Conservation (phyloP, 768 basidiomycete genomes). For the Xanthoconium purpureum region DNA sequence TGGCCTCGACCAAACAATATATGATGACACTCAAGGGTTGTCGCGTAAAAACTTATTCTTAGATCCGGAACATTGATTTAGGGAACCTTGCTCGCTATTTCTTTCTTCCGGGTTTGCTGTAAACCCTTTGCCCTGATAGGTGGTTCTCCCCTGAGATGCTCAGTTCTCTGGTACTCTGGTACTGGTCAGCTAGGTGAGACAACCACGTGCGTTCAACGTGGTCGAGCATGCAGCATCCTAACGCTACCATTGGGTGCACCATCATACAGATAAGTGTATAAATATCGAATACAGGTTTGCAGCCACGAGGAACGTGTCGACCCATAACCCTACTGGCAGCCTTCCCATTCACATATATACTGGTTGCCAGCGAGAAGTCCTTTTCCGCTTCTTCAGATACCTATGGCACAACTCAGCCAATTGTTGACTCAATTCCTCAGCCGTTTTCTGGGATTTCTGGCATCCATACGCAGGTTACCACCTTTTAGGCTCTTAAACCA, state of each 20-base stretch:
- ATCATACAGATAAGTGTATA: no score
- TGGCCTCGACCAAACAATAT: slow-evolving; percentile 78
- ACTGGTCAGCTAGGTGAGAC: no score
- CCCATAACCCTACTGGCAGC: no score
- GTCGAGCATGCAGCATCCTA: no score
- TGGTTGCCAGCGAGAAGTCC: no score
- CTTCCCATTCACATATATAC: not conserved
- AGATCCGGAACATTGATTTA: slow-evolving; percentile 58
- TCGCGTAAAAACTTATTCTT: slow-evolving; percentile 78
- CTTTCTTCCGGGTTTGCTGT: slow-evolving; percentile 75
- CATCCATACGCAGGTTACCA: not conserved
- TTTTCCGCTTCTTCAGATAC: not conserved
- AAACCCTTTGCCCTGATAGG: slow-evolving; percentile 69
- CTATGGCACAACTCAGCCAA: not conserved
- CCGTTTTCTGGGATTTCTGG: slow-evolving; percentile 1
- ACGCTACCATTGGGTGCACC: no score
- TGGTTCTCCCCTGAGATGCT: no score
- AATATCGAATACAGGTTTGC: no score
- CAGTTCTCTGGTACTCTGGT: no score
- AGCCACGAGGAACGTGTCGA: no score
- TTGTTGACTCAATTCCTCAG: slow-evolving; percentile 3
- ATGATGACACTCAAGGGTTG: slow-evolving; percentile 67
- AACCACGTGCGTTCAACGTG: no score
- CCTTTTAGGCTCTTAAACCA: not conserved
- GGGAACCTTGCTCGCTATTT: slow-evolving; percentile 77